Percentiles rank a stretch among this genome's conserved stretches.
These are phyloP conservation scores for Termitomyces sp. DNA, from an alignment of 768 basidiomycete species.

Conservation along the genomic window DNA sequence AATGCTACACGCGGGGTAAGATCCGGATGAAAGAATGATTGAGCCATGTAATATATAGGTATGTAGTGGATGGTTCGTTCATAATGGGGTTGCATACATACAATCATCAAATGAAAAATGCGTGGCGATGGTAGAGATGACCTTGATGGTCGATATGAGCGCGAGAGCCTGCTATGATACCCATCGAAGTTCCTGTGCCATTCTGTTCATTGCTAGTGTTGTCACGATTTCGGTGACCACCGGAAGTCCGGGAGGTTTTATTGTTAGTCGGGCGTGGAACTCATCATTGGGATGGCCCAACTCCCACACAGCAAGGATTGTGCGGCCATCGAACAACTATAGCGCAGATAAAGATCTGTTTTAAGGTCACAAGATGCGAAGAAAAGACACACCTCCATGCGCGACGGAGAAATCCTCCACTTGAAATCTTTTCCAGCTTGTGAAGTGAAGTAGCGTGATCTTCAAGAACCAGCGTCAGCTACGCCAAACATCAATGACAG, in stretches of 20 bases:
- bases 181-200: constrained; percentile 61
- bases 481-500: constrained; percentile 1
- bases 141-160: not conserved
- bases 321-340: constrained; percentile 62
- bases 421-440: constrained; percentile 69
- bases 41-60: not conserved
- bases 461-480: constrained; percentile 19
- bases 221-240: constrained; percentile 76
- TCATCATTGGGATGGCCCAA: constrained; percentile 49
- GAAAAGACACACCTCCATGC: constrained; percentile 57
- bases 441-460: constrained; percentile 71
- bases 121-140: constrained; percentile 4
- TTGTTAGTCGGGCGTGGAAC: constrained; percentile 53
- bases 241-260: constrained; percentile 52
- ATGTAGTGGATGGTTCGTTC: not conserved
- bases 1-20: constrained; percentile 17
- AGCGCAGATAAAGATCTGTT: constrained; percentile 1
- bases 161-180: constrained; percentile 8
- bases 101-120: constrained; percentile 8
- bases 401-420: constrained; percentile 59
- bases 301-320: constrained; percentile 65
- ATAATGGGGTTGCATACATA: constrained; percentile 11
- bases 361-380: not conserved
- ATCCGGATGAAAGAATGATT: constrained; percentile 8
- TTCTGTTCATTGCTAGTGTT: constrained; percentile 68